Conservation (phyloP, 2,329 filamentous ascomycete species). For the Microdochium bolleyi region DNA sequence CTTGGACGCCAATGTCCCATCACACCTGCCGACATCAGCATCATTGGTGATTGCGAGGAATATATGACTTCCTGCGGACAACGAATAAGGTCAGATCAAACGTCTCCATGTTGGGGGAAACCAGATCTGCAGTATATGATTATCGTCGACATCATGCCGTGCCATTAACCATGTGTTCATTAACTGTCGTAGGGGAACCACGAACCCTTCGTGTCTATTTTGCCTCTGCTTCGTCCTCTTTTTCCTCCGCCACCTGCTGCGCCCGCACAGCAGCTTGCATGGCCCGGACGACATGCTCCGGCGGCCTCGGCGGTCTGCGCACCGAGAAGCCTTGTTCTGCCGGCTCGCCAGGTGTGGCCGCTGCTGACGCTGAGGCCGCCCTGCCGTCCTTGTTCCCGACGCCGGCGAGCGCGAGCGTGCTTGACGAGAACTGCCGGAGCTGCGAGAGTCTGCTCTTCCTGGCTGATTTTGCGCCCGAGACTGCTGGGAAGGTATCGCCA, state of each 20-base stretch:
- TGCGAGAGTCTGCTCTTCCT: neutral
- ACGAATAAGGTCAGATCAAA: too few relatives aligned
- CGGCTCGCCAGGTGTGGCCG: neutral
- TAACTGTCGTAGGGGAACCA: too few relatives aligned
- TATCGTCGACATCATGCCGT: too few relatives aligned
- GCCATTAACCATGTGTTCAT: too few relatives aligned
- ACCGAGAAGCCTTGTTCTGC: neutral
- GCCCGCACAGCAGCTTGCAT: neutral
- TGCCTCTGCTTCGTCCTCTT: too few relatives aligned
- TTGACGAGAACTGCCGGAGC: neutral
- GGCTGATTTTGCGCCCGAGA: neutral
- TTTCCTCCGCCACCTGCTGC: neutral
- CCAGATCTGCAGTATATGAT: too few relatives aligned
- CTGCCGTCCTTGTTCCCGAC: neutral
- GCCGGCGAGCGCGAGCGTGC: neutral
- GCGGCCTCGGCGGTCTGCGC: neutral
- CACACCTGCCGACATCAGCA: too few relatives aligned
- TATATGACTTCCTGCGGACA: too few relatives aligned
- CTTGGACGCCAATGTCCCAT: too few relatives aligned
- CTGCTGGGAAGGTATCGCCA: neutral
- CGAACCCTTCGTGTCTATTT: too few relatives aligned
- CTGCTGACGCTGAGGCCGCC: neutral
- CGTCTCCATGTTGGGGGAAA: too few relatives aligned
- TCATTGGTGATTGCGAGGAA: too few relatives aligned
- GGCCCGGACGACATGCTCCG: neutral